These are phyloP conservation scores for Phytophthora tubulina DNA, from an alignment of 352 stramenopile species.

Conservation along the genomic window DNA sequence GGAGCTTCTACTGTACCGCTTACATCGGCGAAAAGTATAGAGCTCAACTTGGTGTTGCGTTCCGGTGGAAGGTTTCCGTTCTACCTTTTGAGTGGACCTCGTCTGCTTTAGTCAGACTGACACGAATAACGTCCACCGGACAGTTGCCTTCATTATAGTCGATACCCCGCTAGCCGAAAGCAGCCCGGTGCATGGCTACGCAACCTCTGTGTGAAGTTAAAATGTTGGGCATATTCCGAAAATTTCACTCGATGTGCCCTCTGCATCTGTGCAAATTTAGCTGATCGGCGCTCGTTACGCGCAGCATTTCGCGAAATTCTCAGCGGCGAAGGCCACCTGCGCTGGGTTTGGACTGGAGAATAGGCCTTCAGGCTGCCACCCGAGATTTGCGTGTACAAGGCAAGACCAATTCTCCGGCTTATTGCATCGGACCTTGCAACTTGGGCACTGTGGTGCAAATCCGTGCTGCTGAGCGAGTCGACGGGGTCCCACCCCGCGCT, in stretches of 20 bases:
- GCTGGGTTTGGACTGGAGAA: slow-evolving; percentile 4
- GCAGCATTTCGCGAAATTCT: slow-evolving; percentile 8
- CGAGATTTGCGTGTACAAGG: slow-evolving; percentile 30
- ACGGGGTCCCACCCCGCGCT: slow-evolving; percentile 20
- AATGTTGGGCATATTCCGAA: not conserved
- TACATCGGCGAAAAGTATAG: not conserved
- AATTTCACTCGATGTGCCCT: not conserved
- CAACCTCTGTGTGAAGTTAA: not conserved
- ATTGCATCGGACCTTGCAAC: slow-evolving; percentile 7
- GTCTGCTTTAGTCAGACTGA: slow-evolving; percentile 16
- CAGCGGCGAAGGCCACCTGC: not conserved
- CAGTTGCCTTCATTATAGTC: too few species aligned
- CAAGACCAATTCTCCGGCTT: slow-evolving; percentile 24
- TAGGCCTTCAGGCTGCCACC: slow-evolving; percentile 3
- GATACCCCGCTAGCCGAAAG: not conserved
- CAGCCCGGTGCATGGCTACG: not conserved
- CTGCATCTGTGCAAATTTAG: too few species aligned
- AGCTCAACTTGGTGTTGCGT: not conserved
- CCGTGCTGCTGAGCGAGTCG: slow-evolving; percentile 14
- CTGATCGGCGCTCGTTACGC: not conserved
- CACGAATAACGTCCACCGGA: too few species aligned
- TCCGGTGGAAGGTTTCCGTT: not conserved
- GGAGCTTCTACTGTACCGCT: not conserved
- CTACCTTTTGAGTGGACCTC: not conserved
- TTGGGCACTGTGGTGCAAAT: slow-evolving; percentile 25